phyloP scores from a whole-genome alignment of 2,329 filamentous ascomycete genomes.

The Huntiella moniliformis region DNA sequence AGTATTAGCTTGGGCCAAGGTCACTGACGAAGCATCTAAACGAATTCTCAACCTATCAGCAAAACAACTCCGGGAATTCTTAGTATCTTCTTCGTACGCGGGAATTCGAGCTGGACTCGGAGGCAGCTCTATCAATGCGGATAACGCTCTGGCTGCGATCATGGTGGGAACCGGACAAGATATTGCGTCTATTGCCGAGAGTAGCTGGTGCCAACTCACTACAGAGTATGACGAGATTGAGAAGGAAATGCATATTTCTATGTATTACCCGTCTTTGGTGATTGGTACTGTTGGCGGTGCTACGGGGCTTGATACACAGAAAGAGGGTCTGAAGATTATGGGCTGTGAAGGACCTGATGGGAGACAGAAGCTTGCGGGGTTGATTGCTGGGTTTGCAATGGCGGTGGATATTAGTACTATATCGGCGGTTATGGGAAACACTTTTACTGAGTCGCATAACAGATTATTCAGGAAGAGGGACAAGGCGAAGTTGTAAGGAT shows the following conservation, averaged over 20 bases:
- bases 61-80: not conserved
- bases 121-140: not conserved
- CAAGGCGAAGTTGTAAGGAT: too few relatives aligned
- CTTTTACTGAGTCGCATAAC: slow-evolving; percentile 1
- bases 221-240: not conserved
- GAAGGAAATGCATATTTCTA: not conserved
- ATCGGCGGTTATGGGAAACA: not conserved
- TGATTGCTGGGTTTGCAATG: slow-evolving; percentile 4
- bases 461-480: not conserved
- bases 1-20: slow-evolving; percentile 5
- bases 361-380: slow-evolving; percentile 1
- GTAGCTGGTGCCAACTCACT: not conserved
- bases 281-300: slow-evolving; percentile 4
- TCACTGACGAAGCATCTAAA: slow-evolving; percentile 1
- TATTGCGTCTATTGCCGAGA: not conserved
- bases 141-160: slow-evolving; percentile 3
- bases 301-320: not conserved
- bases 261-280: not conserved
- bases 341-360: slow-evolving; percentile 1
- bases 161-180: slow-evolving; percentile 4
- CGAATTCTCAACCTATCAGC: not conserved
- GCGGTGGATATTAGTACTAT: slow-evolving; percentile 2
- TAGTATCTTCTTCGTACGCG: too few relatives aligned
- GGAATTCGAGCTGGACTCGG: not conserved
- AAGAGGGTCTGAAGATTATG: slow-evolving; percentile 5